These are phyloP conservation scores for Solanum hybrid DNA, from an alignment of 305 asterid genomes.

Conservation along the genomic window DNA sequence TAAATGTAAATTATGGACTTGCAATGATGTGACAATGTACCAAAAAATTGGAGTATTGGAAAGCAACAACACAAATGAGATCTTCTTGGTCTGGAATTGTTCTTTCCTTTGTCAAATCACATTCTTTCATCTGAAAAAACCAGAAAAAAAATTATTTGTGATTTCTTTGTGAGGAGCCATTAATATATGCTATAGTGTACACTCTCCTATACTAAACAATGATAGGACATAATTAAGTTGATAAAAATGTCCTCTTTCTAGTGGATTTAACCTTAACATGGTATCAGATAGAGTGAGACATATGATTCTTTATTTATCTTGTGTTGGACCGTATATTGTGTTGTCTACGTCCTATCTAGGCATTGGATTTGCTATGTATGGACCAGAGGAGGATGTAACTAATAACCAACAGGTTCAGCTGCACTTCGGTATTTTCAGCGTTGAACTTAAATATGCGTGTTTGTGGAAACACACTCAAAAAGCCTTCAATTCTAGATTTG, in stretches of 20 bases:
- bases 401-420: neutral
- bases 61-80: neutral
- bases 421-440: neutral
- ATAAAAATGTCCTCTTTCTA: neutral
- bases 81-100: neutral
- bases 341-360: neutral
- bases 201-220: neutral
- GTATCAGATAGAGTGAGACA: neutral
- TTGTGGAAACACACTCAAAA: neutral
- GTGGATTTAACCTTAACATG: neutral
- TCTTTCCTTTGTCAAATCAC: constrained; percentile 8
- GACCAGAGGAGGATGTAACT: neutral
- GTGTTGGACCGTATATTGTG: neutral
- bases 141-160: neutral
- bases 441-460: neutral
- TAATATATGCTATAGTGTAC: neutral
- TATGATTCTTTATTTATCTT: neutral
- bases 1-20: neutral
- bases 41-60: neutral
- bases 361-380: neutral
- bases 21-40: constrained; percentile 8
- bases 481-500: neutral
- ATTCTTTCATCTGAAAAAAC: neutral
- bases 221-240: neutral
- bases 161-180: neutral